phyloP scores from a whole-genome alignment of 495 filamentous ascomycete species.

The Sordaria brevicollis region DNA sequence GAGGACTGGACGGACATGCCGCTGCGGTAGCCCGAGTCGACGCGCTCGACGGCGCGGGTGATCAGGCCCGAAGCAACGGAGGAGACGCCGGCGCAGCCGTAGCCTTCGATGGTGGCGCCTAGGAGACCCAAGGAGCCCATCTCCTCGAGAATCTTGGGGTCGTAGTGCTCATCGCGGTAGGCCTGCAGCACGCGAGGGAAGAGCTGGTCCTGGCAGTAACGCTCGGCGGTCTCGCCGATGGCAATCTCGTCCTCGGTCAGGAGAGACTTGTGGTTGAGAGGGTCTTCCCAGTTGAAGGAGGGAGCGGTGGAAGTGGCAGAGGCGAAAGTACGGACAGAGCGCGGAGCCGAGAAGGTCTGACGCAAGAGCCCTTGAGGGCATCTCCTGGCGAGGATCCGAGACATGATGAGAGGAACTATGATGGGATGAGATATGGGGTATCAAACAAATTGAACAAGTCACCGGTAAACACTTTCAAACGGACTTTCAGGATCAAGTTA shows the following conservation, averaged over 20 bases:
- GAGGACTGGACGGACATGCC: slow-evolving; percentile 96
- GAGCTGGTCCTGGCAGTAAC: slow-evolving; percentile 86
- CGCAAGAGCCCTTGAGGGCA: slow-evolving; percentile 4
- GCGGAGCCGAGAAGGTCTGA: not conserved
- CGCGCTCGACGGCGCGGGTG: slow-evolving; percentile 89
- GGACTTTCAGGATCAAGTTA: not conserved
- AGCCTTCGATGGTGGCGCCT: slow-evolving; percentile 84
- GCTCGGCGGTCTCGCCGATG: slow-evolving; percentile 75
- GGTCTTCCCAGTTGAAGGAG: slow-evolving; percentile 86
- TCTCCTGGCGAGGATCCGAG: not conserved
- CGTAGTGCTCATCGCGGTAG: slow-evolving; percentile 89
- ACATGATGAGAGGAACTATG: not conserved
- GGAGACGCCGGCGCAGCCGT: slow-evolving; percentile 88
- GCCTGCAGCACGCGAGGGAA: slow-evolving; percentile 84
- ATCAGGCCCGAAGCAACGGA: slow-evolving; percentile 88
- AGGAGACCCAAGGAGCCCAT: slow-evolving; percentile 94
- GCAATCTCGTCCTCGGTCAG: slow-evolving; percentile 85
- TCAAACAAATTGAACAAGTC: too few species aligned
- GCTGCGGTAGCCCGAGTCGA: slow-evolving; percentile 90
- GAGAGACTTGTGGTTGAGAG: slow-evolving; percentile 59
- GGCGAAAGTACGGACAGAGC: slow-evolving; percentile 9
- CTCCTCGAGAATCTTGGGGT: slow-evolving; percentile 76
- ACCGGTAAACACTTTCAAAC: too few species aligned
- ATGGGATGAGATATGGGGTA: too few species aligned
- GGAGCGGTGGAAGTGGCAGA: slow-evolving; percentile 11